These are phyloP conservation scores for Sambucus nigra DNA, from an alignment of 129 eudicot genomes.

Conservation along the genomic window DNA sequence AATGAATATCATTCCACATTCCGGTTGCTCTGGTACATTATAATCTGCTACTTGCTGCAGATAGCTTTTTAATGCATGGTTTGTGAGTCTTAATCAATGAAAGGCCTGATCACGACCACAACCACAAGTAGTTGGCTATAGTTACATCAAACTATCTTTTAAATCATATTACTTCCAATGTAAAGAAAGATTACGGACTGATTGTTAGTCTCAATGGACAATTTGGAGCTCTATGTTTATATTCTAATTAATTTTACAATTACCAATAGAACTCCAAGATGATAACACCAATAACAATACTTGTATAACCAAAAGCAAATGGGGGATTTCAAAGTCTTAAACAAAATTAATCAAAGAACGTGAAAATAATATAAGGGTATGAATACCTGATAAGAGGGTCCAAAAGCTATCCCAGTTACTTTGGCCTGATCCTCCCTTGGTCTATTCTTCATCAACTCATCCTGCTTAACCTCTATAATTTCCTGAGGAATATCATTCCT, in stretches of 20 bases:
- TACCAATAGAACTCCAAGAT: not conserved
- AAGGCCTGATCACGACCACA: too few relatives aligned
- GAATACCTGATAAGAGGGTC: constrained; percentile 81
- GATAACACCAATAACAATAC: too few relatives aligned
- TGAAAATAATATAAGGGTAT: not conserved
- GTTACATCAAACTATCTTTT: too few relatives aligned
- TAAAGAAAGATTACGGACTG: not conserved
- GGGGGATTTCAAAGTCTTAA: too few relatives aligned
- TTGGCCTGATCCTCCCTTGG: constrained; percentile 77
- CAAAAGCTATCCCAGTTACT: constrained; percentile 80
- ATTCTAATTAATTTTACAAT: not conserved
- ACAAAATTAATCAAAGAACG: not conserved
- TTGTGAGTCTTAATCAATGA: too few relatives aligned
- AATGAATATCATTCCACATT: too few relatives aligned
- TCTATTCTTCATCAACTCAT: constrained; percentile 86
- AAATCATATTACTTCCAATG: too few relatives aligned
- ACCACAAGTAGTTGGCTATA: too few relatives aligned
- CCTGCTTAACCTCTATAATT: constrained; percentile 79
- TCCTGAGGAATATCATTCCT: constrained; percentile 56
- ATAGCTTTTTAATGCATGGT: too few relatives aligned
- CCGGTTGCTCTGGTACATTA: too few relatives aligned
- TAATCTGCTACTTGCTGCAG: too few relatives aligned
- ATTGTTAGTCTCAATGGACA: not conserved
- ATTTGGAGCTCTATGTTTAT: not conserved
- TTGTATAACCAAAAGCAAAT: too few relatives aligned